A percentile compares a stretch with the other conserved stretches of the same genome.
Evolutionary conservation across 176 grass and related monocot species (phyloP).

Genomic region (Bonia amplexicaulis): DNA sequence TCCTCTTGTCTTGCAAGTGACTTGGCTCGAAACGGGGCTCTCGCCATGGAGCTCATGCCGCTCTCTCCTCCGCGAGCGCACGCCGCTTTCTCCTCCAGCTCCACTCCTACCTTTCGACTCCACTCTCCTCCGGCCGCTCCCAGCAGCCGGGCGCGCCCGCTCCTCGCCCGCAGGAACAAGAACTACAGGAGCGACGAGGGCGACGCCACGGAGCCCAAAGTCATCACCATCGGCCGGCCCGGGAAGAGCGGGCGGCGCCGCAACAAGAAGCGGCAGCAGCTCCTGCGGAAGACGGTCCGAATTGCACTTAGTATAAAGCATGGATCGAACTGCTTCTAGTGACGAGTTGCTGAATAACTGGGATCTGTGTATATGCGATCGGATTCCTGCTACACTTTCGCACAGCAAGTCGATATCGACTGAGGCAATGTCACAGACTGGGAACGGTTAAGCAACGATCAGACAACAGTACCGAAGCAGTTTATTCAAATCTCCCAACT

Average conservation of each 20-base stretch:
- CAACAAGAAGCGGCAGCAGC: not conserved
- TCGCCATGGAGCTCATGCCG: constrained; percentile 42
- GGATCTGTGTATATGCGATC: no score
- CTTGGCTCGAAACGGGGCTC: not conserved
- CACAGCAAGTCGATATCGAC: no score
- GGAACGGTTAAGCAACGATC: no score
- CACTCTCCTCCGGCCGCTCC: not conserved
- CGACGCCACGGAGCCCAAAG: constrained; percentile 13
- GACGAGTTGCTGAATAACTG: no score
- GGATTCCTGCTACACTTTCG: no score
- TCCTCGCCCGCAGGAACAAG: constrained; percentile 29
- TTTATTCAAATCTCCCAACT: no score
- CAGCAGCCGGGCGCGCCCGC: not conserved
- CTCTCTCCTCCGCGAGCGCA: constrained; percentile 5
- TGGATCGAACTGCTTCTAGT: no score
- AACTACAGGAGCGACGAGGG: not conserved
- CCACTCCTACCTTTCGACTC: not conserved
- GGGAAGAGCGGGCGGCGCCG: constrained; percentile 23
- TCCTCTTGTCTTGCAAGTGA: not conserved
- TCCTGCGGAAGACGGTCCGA: not conserved
- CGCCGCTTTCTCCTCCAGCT: not conserved
- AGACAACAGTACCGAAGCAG: no score
- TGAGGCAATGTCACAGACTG: no score
- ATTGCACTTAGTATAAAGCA: no score
- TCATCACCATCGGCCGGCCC: constrained; percentile 42